Percentiles rank a stretch among this genome's conserved stretches.
Evolutionary conservation across 129 eudicot species (phyloP).

Genomic region (Lactuca saligna): DNA sequence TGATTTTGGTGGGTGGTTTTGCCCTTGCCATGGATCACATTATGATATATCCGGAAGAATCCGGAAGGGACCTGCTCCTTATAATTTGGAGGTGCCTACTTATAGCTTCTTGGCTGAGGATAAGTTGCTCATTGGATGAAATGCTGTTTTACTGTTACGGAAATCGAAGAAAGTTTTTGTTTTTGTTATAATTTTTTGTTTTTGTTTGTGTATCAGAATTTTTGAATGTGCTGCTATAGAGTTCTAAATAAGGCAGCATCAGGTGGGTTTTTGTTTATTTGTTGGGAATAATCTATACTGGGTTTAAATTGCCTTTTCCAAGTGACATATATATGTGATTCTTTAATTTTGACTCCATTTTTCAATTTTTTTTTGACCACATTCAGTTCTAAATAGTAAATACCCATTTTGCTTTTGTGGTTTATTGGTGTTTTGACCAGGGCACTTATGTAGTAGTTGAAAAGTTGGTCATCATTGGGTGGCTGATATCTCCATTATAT

Average conservation of each 20-base stretch:
- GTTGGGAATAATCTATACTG: constrained; percentile 29
- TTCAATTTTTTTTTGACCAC: too few species aligned
- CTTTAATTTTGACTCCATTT: neutral
- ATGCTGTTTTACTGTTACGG: too few species aligned
- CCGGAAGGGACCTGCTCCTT: constrained; percentile 91
- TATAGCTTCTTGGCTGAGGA: constrained; percentile 73
- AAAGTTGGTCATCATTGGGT: neutral
- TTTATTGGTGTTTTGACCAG: neutral
- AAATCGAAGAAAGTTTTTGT: constrained; percentile 33
- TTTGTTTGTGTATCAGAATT: constrained; percentile 27
- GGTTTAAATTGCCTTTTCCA: constrained; percentile 16
- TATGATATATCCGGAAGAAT: constrained; percentile 84
- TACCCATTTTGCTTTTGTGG: neutral
- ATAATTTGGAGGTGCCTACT: constrained; percentile 80
- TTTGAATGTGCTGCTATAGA: constrained; percentile 26
- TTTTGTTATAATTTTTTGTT: constrained; percentile 22
- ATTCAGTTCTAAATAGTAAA: too few species aligned
- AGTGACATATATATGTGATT: constrained; percentile 22
- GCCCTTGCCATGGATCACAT: constrained; percentile 90
- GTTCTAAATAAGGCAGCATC: constrained; percentile 41
- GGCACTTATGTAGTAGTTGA: neutral
- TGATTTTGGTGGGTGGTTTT: constrained; percentile 86
- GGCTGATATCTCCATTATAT: neutral
- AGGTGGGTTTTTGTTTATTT: constrained; percentile 17
- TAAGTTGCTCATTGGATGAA: constrained; percentile 71